These are phyloP conservation scores for Thalassiosira profunda DNA, from an alignment of 108 stramenopile genomes.

Conservation along the genomic window DNA sequence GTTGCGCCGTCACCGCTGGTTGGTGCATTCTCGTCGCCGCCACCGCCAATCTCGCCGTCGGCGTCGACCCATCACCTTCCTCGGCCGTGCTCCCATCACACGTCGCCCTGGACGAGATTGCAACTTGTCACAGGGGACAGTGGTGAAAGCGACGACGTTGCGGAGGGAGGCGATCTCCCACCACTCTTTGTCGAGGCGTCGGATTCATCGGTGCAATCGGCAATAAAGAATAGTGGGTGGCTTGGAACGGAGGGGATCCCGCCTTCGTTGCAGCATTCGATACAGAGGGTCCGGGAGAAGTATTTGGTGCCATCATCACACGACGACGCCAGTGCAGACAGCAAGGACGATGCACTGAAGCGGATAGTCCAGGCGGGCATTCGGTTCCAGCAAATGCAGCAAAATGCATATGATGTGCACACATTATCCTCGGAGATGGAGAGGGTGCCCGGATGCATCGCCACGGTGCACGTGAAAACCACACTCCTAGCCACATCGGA, in stretches of 20 bases:
- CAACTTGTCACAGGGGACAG: not conserved
- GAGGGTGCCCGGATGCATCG: slow-evolving; percentile 81
- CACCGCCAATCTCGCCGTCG: not conserved
- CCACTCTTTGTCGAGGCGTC: slow-evolving; percentile 21
- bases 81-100: not conserved
- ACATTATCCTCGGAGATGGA: slow-evolving; percentile 16
- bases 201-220: slow-evolving; percentile 6
- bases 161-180: not conserved
- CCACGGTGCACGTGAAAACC: slow-evolving; percentile 69
- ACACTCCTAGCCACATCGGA: slow-evolving; percentile 23
- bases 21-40: not conserved
- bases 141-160: not conserved
- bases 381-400: slow-evolving; percentile 11
- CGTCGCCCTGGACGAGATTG: not conserved
- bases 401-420: not conserved
- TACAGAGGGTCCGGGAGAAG: slow-evolving; percentile 15
- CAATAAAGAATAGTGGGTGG: too few relatives aligned
- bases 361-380: slow-evolving; percentile 33
- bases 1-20: too few relatives aligned
- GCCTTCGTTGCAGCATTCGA: slow-evolving; percentile 16
- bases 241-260: not conserved
- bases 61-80: not conserved
- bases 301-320: not conserved
- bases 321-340: not conserved
- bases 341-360: slow-evolving; percentile 20